Base-by-base conservation (phyloP, 345 rosid species). In the Balakata baccata region DNA sequence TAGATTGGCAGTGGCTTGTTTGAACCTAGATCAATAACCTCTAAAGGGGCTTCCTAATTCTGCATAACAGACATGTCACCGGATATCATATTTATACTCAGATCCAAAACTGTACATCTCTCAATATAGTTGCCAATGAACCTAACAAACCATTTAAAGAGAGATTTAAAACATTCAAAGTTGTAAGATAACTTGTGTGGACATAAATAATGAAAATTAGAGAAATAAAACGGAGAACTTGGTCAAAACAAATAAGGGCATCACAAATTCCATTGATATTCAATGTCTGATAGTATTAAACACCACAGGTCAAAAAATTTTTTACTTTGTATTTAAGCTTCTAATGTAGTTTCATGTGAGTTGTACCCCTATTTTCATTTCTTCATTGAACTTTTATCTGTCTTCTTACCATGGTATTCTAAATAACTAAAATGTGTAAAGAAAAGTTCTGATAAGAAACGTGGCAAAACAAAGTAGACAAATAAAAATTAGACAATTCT, bases 1-100 rank as follows among this genome's bases (percentile, higher is more conserved):
- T n/a, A n/a, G n/a, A n/a, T n/a, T n/a, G n/a, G n/a, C n/a, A n/a
- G n/a, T n/a, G n/a, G n/a, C 16, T 79, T 79, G 80, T 94, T 94
- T 50, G 95, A 88, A 79, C 98, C 90, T 86, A 94, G 80, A 85
- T 94, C 97, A 70, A 94, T 84, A 82, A 78, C 56, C 77, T 89
- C 90, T 23, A 88, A 77, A 69, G 85, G 76, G 54, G 89, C 89
- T 79, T 83, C 86, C 98, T 96, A 94, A 20, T 87, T 66, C 75
- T 77, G 83, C 74, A 90, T 23, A 68, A 82, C 81, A 61, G 93
- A 89, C 57, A 89, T 69, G 46, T 90, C 86, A 41, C 87, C 93
- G 22, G 87, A 83, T 77, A 94, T 83, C 81, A 60, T 78, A 81
- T 94, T 94, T 82, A 86, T 81, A 78, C 97, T 94, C 74, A 94